These are phyloP conservation scores for Leccinum pellstonianum DNA, from an alignment of 768 basidiomycete genomes.

Conservation along the genomic window DNA sequence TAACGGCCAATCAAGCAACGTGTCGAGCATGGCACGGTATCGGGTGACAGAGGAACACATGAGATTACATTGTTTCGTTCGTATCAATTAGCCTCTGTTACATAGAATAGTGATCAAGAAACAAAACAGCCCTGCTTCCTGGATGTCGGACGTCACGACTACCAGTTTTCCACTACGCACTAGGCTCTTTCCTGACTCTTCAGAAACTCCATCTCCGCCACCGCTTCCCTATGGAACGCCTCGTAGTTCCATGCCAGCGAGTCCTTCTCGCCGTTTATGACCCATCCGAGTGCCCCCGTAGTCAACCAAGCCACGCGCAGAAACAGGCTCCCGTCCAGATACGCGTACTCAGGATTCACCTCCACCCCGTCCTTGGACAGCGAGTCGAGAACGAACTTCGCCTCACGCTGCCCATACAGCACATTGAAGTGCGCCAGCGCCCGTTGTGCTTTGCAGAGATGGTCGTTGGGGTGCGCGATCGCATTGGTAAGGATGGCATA, in stretches of 20 bases:
- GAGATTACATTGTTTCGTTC: not conserved
- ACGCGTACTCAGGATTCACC: constrained; percentile 46
- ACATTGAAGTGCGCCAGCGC: constrained; percentile 46
- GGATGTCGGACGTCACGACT: not conserved
- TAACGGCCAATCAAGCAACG: too few relatives aligned
- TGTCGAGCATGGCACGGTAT: too few relatives aligned
- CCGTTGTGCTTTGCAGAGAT: constrained; percentile 49
- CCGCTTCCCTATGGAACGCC: constrained; percentile 28
- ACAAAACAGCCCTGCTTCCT: not conserved
- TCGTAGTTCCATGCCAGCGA: constrained; percentile 29
- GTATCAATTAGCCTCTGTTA: not conserved
- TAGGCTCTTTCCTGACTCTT: constrained; percentile 20
- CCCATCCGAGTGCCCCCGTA: constrained; percentile 41
- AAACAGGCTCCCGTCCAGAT: constrained; percentile 63
- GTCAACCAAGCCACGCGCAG: constrained; percentile 55
- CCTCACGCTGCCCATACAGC: constrained; percentile 42
- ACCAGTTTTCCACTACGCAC: too few relatives aligned
- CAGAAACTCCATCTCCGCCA: constrained; percentile 26
- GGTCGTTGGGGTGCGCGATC: constrained; percentile 59
- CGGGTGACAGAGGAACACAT: too few relatives aligned
- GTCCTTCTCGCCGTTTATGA: constrained; percentile 38
- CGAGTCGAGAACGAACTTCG: constrained; percentile 33
- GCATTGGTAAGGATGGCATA: constrained; percentile 51
- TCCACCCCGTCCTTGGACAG: constrained; percentile 25
- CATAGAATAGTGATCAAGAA: not conserved